phyloP scores from a whole-genome alignment of 768 basidiomycete genomes.

The Boletus pseudo-olivaceus region DNA sequence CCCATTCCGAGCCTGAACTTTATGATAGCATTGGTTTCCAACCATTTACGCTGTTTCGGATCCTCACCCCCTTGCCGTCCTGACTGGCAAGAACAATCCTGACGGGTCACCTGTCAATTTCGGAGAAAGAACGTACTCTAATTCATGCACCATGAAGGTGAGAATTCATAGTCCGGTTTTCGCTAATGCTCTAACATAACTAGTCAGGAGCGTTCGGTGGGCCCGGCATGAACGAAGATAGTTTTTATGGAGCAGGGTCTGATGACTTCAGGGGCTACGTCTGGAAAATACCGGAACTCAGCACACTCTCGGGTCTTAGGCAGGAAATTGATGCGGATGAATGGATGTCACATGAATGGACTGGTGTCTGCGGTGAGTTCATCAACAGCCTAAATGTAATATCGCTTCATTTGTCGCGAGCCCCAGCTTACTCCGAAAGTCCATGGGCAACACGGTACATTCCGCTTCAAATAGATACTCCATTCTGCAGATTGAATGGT shows the following conservation, averaged over 20 bases:
- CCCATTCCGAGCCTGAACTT: background rate
- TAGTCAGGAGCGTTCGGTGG: slow-evolving; percentile 79
- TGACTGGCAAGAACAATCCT: slow-evolving; percentile 56
- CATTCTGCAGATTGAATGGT: slow-evolving; percentile 61
- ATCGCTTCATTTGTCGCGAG: slow-evolving; percentile 4
- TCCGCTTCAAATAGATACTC: slow-evolving; percentile 61
- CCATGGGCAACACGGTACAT: slow-evolving; percentile 43
- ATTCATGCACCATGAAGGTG: slow-evolving; percentile 79
- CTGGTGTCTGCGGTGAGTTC: slow-evolving; percentile 30
- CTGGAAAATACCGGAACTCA: slow-evolving; percentile 65
- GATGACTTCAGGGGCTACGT: slow-evolving; percentile 80
- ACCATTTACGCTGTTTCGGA: slow-evolving; percentile 69
- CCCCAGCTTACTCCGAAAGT: slow-evolving; percentile 46
- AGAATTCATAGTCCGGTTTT: background rate
- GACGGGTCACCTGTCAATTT: slow-evolving; percentile 48
- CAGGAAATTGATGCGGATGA: slow-evolving; percentile 41
- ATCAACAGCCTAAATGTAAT: slow-evolving; percentile 11
- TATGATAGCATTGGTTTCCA: slow-evolving; percentile 58
- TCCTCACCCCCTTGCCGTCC: slow-evolving; percentile 64
- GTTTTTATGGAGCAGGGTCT: slow-evolving; percentile 71
- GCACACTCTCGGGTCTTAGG: slow-evolving; percentile 43
- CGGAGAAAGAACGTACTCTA: slow-evolving; percentile 56
- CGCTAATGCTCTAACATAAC: background rate
- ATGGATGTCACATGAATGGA: slow-evolving; percentile 40
- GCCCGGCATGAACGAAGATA: slow-evolving; percentile 47